Percentiles rank a stretch among this genome's conserved stretches.
Evolutionary conservation across 371 early-diverging fungal species (phyloP).

Genomic region (Saksenaea oblongispora): DNA sequence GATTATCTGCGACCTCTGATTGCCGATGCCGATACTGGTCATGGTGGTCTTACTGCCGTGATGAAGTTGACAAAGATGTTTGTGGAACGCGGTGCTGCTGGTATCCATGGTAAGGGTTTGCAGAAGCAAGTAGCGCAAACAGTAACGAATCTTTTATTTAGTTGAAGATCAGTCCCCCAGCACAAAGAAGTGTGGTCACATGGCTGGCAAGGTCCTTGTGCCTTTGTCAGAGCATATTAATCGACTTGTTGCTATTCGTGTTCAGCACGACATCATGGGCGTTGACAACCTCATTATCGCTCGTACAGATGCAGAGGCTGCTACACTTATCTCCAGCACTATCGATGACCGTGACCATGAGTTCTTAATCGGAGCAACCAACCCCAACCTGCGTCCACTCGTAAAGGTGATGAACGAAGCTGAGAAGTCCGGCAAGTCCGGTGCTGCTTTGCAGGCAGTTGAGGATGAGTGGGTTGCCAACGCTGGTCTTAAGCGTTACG

Average conservation of each 20-base stretch:
- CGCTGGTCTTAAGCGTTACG: slow-evolving; percentile 85
- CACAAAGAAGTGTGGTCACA: slow-evolving; percentile 99
- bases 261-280: slow-evolving; percentile 98
- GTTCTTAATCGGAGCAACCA: slow-evolving; percentile 93
- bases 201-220: slow-evolving; percentile 98
- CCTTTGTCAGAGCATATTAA: slow-evolving; percentile 97
- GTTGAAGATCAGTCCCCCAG: slow-evolving; percentile 96
- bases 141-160: slow-evolving; percentile 9
- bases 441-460: slow-evolving; percentile 77
- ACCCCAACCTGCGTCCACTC: slow-evolving; percentile 75
- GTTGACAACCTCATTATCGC: slow-evolving; percentile 93
- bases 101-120: slow-evolving; percentile 67
- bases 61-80: slow-evolving; percentile 95
- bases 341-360: slow-evolving; percentile 97
- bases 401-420: slow-evolving; percentile 83
- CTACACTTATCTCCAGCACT: slow-evolving; percentile 93
- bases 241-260: slow-evolving; percentile 93
- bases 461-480: slow-evolving; percentile 88
- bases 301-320: slow-evolving; percentile 98
- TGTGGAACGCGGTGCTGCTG: slow-evolving; percentile 94
- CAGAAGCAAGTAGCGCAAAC: neutral
- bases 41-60: slow-evolving; percentile 92
- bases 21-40: slow-evolving; percentile 98
- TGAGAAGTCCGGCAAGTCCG: slow-evolving; percentile 71
- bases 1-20: slow-evolving; percentile 96